Evolutionary conservation across 371 early-diverging fungal genomes (phyloP).

Genomic region (Mucor mucedo): DNA sequence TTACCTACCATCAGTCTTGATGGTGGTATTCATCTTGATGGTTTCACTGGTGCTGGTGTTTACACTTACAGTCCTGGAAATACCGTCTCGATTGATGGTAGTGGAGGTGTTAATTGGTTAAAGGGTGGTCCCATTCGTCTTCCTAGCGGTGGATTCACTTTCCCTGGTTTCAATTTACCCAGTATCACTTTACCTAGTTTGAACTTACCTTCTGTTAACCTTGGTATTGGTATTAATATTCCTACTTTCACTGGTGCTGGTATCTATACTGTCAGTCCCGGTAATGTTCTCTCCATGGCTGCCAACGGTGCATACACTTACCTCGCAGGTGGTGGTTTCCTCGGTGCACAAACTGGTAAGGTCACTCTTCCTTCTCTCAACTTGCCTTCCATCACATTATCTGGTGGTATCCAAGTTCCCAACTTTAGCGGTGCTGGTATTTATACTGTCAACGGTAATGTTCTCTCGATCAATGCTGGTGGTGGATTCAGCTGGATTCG

Average conservation of each 20-base stretch:
- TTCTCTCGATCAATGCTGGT: not conserved
- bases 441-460: conserved; percentile 1
- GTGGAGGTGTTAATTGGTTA: conserved; percentile 9
- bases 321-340: not conserved
- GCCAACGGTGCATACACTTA: conserved; percentile 5
- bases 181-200: conserved; percentile 8
- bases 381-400: not conserved
- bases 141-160: conserved; percentile 1
- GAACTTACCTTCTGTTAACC: not conserved
- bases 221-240: not conserved
- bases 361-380: not conserved
- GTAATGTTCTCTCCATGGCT: not conserved
- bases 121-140: conserved; percentile 2
- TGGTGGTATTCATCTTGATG: conserved; percentile 1
- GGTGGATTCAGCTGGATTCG: not conserved
- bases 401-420: not conserved
- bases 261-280: conserved; percentile 6
- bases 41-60: conserved; percentile 10
- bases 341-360: not conserved
- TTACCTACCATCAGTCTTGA: conserved; percentile 13
- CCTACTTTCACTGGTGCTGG: conserved; percentile 10
- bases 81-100: not conserved
- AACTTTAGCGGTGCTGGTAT: conserved; percentile 4
- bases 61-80: conserved; percentile 12
- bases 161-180: conserved; percentile 5